Conservation (phyloP, 371 early-diverging fungal genomes). For the Mortierella sp. region DNA sequence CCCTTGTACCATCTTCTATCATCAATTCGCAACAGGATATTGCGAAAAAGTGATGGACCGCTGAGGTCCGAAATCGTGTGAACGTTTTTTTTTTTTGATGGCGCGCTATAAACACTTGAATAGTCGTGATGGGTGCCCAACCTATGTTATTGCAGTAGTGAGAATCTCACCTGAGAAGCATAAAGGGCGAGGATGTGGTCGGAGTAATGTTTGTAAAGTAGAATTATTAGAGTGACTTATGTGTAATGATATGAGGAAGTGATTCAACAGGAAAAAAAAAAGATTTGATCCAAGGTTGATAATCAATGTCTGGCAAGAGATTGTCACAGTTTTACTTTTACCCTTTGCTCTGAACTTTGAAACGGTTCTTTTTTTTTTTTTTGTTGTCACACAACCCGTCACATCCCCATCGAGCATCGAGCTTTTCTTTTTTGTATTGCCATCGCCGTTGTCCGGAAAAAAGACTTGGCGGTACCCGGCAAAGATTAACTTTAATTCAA, state of each 20-base stretch:
- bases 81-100: not conserved
- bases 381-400: slow-evolving; percentile 4
- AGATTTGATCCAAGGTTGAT: slow-evolving; percentile 1
- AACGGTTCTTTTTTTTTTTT: not conserved
- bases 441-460: not conserved
- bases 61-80: not conserved
- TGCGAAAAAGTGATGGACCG: not conserved
- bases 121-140: not conserved
- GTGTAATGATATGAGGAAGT: not conserved
- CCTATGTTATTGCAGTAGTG: not conserved
- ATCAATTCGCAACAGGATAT: not conserved
- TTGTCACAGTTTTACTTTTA: slow-evolving; percentile 3
- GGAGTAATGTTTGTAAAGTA: not conserved
- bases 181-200: not conserved
- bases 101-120: not conserved
- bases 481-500: slow-evolving; percentile 7
- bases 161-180: not conserved
- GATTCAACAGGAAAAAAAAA: not conserved
- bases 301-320: slow-evolving; percentile 5
- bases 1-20: not conserved
- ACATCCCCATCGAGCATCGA: not conserved
- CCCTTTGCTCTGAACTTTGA: not conserved
- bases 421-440: not conserved
- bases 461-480: not conserved
- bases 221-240: not conserved